Base-by-base conservation (phyloP, 2,329 filamentous ascomycete genomes). In the Diaporthe batatas region DNA sequence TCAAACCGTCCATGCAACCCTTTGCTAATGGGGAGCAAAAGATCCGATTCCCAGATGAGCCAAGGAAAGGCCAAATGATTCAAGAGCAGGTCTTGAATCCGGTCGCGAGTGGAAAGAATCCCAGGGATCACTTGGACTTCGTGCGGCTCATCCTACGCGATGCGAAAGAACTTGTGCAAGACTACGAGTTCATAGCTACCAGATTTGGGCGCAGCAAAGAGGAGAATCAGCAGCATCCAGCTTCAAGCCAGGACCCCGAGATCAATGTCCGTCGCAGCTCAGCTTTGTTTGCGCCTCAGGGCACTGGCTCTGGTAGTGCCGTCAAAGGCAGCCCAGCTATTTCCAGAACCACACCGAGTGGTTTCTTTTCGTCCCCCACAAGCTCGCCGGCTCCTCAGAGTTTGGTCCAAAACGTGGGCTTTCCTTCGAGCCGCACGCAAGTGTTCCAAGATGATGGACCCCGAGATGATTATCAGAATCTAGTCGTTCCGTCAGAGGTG, bases 401-500 rank as follows among this genome's bases (percentile, higher is more conserved):
- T 3, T 8, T 3, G 18, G 2, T 14, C 4, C 6, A 18, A 2
- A 49, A 12, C 16, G 21, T 6, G 8, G 36, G 3, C 21, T 12
- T 77, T 12, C 32, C 14, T 14, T 25, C 47, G 4, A 16, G 3
- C 3, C 14, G 12, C 47, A 6, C 32, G 14, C 62, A 67, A 21
- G 6, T 25, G 1, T 36, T 11, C 12, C 21, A 25, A 25, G 32
- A 67, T 25, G 62, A 44, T 2, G 34, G n/a, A 11, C 18, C 5
- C 29, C 54, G 53, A 8, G 57, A 75, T 47, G 70, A 75, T 51
- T 55, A 77, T 21, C 71, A 73, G n/a, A 73, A 76, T 18, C 70
- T 78, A 42, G 72, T 79, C 10, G 59, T 58, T 11, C 29, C 77
- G 58, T 75, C 76, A 42, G 75, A 72, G 7, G 58, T 75, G 23